These are phyloP conservation scores for Trichomonascaceae sp. DNA, from an alignment of 1,139 yeast species.

Conservation along the genomic window DNA sequence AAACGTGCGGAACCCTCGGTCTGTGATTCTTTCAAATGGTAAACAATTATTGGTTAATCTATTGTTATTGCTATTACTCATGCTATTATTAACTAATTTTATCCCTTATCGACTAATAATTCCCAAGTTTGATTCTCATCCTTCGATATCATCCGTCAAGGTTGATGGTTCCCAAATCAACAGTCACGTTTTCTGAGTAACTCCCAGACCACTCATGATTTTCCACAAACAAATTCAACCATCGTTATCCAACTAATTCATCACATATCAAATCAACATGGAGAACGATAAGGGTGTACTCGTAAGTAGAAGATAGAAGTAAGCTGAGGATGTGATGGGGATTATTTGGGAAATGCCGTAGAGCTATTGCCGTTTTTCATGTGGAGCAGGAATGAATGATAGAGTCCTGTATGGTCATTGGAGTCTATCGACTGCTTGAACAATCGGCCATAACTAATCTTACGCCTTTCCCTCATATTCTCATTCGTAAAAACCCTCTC, in stretches of 20 bases:
- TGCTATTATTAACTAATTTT: no score
- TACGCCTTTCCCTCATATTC: no score
- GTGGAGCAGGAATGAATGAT: no score
- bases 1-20: neutral
- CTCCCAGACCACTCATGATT: neutral
- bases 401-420: no score
- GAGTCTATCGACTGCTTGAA: neutral
- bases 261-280: conserved; percentile 45
- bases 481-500: neutral
- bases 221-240: neutral
- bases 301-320: conserved; percentile 53
- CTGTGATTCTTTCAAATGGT: no score
- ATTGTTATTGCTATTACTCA: neutral
- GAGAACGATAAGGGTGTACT: conserved; percentile 99
- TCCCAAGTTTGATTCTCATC: neutral
- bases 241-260: conserved; percentile 2
- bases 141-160: neutral
- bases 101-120: neutral
- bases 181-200: neutral
- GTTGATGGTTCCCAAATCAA: neutral
- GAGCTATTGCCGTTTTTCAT: no score
- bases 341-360: no score
- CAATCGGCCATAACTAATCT: no score
- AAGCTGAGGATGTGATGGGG: neutral
- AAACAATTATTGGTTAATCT: neutral